These are phyloP conservation scores for Paecilomyces sp. DNA, from an alignment of 2,329 filamentous ascomycete genomes.

Conservation along the genomic window DNA sequence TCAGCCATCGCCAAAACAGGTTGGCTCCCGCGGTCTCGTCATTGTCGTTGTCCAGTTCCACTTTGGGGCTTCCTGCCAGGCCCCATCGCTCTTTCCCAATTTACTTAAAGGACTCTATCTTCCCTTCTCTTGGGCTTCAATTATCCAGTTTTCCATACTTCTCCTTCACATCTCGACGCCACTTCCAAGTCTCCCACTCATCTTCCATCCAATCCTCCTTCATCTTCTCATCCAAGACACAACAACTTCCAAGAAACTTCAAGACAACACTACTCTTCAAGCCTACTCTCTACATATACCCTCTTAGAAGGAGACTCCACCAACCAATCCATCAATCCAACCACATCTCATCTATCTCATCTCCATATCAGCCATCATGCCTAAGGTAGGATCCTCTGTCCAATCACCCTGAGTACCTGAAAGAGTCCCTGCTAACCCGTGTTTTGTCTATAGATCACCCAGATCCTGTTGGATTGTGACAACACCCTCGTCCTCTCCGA, in stretches of 20 bases:
- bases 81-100: slow-evolving; percentile 1
- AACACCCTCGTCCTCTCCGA: slow-evolving; percentile 93
- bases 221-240: neutral
- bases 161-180: slow-evolving; percentile 13
- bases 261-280: neutral
- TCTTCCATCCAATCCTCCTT: neutral
- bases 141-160: slow-evolving; percentile 1
- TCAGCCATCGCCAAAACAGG: neutral
- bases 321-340: neutral
- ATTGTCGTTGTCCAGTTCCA: neutral
- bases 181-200: neutral
- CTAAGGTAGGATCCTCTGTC: slow-evolving; percentile 21
- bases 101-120: slow-evolving; percentile 5
- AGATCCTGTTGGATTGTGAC: slow-evolving; percentile 67
- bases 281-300: neutral
- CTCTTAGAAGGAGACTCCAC: neutral
- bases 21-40: neutral
- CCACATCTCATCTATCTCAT: neutral
- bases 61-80: neutral
- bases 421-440: slow-evolving; percentile 9
- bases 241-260: no score
- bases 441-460: slow-evolving; percentile 49
- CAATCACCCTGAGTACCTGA: neutral
- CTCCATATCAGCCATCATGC: slow-evolving; percentile 11
- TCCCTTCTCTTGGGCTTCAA: slow-evolving; percentile 3